phyloP scores from a whole-genome alignment of 306 rosid genomes.

The Lathyrus tuberosus region DNA sequence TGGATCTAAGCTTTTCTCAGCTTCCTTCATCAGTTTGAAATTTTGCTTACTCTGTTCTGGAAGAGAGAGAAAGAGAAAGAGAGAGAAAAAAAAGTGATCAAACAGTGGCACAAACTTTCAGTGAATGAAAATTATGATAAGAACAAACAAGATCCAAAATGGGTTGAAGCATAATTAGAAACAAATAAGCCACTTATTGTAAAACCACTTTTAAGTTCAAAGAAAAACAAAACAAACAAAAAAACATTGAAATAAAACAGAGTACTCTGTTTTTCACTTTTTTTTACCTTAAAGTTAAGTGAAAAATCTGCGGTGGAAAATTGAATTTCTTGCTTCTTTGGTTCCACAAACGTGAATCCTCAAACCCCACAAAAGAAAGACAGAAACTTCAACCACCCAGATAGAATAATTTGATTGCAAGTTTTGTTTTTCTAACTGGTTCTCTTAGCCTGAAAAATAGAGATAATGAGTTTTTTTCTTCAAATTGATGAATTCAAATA shows the following conservation, averaged over 20 bases:
- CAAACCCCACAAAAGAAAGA: conserved; percentile 33
- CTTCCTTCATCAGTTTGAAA: conserved; percentile 57
- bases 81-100: conserved; percentile 10
- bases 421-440: not conserved
- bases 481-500: conserved; percentile 2
- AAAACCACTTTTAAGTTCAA: conserved; percentile 9
- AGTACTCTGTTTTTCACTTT: conserved; percentile 17
- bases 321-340: not conserved
- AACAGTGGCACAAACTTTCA: conserved; percentile 37
- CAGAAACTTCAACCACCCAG: conserved; percentile 2
- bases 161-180: conserved; percentile 27
- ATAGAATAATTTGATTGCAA: not conserved
- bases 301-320: conserved; percentile 4
- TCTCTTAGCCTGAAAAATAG: conserved; percentile 31
- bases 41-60: not conserved
- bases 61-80: not conserved
- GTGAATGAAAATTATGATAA: conserved; percentile 21
- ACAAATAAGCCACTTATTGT: not conserved
- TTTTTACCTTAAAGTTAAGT: conserved; percentile 40
- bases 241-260: conserved; percentile 1
- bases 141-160: conserved; percentile 34
- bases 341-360: conserved; percentile 22
- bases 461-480: not conserved
- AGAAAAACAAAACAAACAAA: not conserved
- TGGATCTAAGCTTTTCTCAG: conserved; percentile 74